Evolutionary conservation across 2,329 filamentous ascomycete species (phyloP), one percentile per base, ranked within the genome.

Genomic region (Aspergillus quadricinctus): DNA sequence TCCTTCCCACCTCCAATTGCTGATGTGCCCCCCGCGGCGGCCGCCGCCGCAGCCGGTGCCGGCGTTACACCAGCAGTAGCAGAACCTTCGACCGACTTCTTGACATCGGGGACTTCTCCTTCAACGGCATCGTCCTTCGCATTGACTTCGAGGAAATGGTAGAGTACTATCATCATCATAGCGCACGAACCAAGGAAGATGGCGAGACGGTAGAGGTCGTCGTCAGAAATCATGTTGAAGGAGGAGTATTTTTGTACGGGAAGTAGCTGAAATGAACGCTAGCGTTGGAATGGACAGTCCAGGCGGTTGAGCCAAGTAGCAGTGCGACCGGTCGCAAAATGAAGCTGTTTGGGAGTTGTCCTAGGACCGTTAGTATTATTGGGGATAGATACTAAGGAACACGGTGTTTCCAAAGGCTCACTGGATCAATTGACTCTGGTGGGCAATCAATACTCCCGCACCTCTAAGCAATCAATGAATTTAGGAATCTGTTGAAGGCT

Each of bases 91-190:
- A 57, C 50, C 1, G 61, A 49, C 46, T 61, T 66, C 17, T 64
- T 66, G 4, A 51, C 49, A 37, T 46, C 25, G 9, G 54, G 35
- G 19, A 53, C 31, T 11, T 57, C 27, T 10, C 55, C 31, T 14
- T 59, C 56, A 3, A 59, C 49, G 7, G 67, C 64, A 45, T 79
- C 76, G 57, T 87, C 82, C 63, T 82, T 80, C n/a, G 90, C 85
- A 71, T 99, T 97, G 79, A 96, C 84, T 74, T 97, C 93, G 68
- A 99, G 86, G 78, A 95, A 97, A 76, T 97, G 92, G 77, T 99
- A 97, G 28, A 96, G 77, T 29, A 99, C 86, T 64, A 97, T 97
- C 60, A 99, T 83, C 48, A 97, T 80, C 90, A 97, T 93, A 61
- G 93, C 86, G 43, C 87, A 84, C 54, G 87, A 89, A 78, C 94